Base-by-base conservation (phyloP, 768 basidiomycete species). In the Pisolithus albus region DNA sequence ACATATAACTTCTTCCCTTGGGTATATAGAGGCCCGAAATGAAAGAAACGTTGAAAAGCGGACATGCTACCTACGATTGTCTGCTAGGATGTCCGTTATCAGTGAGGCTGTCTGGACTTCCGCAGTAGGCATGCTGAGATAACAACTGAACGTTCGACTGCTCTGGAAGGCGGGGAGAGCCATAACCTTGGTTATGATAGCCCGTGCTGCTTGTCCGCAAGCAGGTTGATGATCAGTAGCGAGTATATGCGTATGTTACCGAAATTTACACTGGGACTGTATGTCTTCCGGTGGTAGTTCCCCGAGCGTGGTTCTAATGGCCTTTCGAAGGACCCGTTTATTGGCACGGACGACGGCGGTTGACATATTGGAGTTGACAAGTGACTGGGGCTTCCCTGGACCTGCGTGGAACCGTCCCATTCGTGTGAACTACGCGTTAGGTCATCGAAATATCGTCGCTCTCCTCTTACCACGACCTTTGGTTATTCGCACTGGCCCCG, bases 71-170 rank as follows among this genome's bases (percentile, higher is more conserved):
- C 79, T 52, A 87, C 87, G 81, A 9, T 69, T 48, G 58, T 66
- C 64, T 19, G 70, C 61, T n/a, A 89, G 63, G 49, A 89, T 75
- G 13, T 71, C 70, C 10, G 73, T 63, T 10, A 79, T 73, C 34
- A 90, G 56, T 0, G 61, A 60, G 4, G 73, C 60, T 0, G 88
- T 90, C 58, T 83, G 75, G 23, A 82, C 72, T 59, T 91, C 88
- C 4, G 76, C 84, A 2, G 75, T 63, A 10, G 86, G 85, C 88
- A 91, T 89, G 66, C 81, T 89, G 39, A 91, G 72, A 63, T 85
- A 91, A 64, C 88, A 91, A 69, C 86, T 82, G 28, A 89, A 64
- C 5, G 72, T 71, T 47, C 65, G 73, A 47, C 74, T 75, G 37
- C 60, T 59, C 34, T 72, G 65, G 58, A 88, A 84, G 8, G 73